Evolutionary conservation across 805 yeast species (phyloP), one percentile per base, ranked within the genome.

Genomic region (Candida silvicultrix): DNA sequence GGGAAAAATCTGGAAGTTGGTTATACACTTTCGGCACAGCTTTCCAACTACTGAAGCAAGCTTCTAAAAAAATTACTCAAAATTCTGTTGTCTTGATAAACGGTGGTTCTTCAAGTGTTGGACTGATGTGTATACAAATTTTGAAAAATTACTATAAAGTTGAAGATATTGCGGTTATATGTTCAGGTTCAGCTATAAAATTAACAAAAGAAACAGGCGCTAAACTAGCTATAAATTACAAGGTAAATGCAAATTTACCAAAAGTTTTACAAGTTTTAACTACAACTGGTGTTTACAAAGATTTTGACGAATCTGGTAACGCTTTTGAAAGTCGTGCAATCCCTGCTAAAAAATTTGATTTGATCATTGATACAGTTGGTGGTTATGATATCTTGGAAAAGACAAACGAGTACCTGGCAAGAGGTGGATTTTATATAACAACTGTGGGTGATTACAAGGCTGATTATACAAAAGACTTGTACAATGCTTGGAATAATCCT

Each of bases 71-170:
- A 40, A 56, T 75, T 5, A 70, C 69, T 35, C 63, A 66, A 4
- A 67, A 68, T 10, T 64, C 78, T 1, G 75, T 73, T 46, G 75
- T 87, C 3, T 68, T 86, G 40, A 69, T 89, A 38, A 71, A 85
- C 49, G 96, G 96, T 44, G 95, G 85, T 16, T 81, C 87, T 2
- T 78, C 95, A 2, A 70, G 81, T n/a, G 86, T 85, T 10, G 95
- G 94, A 2, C 62, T 78, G 48, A 73, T 70, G 63, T 73, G 75
- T 5, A 69, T 80, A 31, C 89, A 83, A 59, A 55, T 86, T 23
- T 74, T 82, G 18, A 82, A 77, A 58, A 56, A 71, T 21, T 62
- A 68, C 50, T 77, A 69, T 52, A 67, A 73, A n/a, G 76, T 80
- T 11, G 57, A 59, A 16, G 64, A 66, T 38, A 70, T 88, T n/a